Conservation (phyloP, 768 basidiomycete genomes). For the Russula compacta region DNA sequence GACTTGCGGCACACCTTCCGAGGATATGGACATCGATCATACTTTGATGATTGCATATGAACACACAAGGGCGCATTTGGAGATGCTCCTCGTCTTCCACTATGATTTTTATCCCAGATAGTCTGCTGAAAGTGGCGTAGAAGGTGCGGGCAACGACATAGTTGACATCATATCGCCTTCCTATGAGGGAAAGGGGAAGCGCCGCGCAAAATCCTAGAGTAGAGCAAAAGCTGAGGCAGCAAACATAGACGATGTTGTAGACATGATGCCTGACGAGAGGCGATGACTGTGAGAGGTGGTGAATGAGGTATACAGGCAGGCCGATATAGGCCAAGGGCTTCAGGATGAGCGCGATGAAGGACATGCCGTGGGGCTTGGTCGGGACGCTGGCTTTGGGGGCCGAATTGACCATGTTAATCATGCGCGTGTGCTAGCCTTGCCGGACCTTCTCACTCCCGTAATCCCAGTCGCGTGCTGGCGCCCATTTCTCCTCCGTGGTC, state of each 20-base stretch:
- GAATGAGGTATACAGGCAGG: slow-evolving; percentile 58
- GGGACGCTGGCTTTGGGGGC: slow-evolving; percentile 9
- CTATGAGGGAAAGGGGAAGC: slow-evolving; percentile 53
- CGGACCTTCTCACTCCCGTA: not conserved
- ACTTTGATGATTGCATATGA: slow-evolving; percentile 89
- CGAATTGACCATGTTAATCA: slow-evolving; percentile 14
- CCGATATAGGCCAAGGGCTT: slow-evolving; percentile 73
- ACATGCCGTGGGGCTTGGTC: slow-evolving; percentile 38
- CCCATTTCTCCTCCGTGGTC: too few species aligned
- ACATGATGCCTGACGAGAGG: slow-evolving; percentile 62
- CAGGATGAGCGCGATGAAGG: slow-evolving; percentile 48
- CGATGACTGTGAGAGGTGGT: slow-evolving; percentile 46
- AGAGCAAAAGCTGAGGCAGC: slow-evolving; percentile 56
- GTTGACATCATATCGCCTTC: slow-evolving; percentile 72
- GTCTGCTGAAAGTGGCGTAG: slow-evolving; percentile 54
- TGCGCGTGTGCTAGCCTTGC: not conserved
- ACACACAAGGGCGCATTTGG: slow-evolving; percentile 55
- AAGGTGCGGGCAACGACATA: slow-evolving; percentile 77
- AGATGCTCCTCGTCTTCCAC: slow-evolving; percentile 86
- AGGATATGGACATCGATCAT: slow-evolving; percentile 81
- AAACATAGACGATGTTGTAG: slow-evolving; percentile 61
- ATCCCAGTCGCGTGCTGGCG: not conserved
- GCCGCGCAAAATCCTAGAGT: slow-evolving; percentile 63
- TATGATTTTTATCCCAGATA: slow-evolving; percentile 58
- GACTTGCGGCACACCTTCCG: slow-evolving; percentile 49